Conservation (phyloP, 257 asterid species). For the Solanum bulbocastanum region DNA sequence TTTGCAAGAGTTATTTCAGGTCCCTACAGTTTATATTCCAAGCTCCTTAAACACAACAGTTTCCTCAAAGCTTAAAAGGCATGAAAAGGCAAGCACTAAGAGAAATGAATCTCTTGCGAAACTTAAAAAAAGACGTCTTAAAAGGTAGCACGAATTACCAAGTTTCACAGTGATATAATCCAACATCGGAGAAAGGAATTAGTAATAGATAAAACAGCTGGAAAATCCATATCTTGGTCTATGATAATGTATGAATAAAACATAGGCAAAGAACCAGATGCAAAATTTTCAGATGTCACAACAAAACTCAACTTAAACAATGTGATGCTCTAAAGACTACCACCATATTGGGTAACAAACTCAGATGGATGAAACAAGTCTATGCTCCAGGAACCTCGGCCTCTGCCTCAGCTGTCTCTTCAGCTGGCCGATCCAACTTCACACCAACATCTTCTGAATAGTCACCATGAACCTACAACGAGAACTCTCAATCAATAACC, state of each 20-base stretch:
- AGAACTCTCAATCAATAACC: background rate
- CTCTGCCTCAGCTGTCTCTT: constrained; percentile 2
- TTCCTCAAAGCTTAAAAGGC: background rate
- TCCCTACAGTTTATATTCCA: background rate
- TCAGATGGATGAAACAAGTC: background rate
- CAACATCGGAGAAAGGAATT: background rate
- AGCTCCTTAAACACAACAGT: background rate
- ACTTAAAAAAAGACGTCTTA: too few relatives aligned
- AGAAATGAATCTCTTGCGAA: background rate
- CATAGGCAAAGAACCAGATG: background rate
- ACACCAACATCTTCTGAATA: constrained; percentile 28
- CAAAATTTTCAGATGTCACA: background rate
- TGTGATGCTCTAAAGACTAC: background rate
- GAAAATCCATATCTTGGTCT: background rate
- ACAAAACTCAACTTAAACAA: background rate
- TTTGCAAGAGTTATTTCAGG: background rate
- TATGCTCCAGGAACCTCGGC: constrained; percentile 2
- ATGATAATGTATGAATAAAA: background rate
- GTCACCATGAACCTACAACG: constrained; percentile 24
- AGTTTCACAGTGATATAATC: background rate
- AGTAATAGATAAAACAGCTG: background rate
- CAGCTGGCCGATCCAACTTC: constrained; percentile 23
- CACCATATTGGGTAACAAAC: background rate
- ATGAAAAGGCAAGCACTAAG: background rate
- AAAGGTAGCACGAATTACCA: background rate